Conservation (phyloP, 345 rosid species). For the Eucalyptus coolabah region DNA sequence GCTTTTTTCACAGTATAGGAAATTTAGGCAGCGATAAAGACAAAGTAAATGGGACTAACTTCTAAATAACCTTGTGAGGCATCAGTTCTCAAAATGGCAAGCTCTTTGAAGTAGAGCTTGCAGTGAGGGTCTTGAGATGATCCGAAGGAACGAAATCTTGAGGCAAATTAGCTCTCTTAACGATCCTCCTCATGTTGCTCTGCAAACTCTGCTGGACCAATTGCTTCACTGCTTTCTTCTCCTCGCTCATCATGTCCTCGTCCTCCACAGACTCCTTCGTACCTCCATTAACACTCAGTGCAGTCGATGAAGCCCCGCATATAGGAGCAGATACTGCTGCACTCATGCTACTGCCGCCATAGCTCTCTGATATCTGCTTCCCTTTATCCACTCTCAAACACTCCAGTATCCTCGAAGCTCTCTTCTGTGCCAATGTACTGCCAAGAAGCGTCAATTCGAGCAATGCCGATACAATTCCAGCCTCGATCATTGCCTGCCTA, state of each 20-base stretch:
- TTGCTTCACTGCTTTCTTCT: constrained; percentile 81
- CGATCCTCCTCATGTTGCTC: constrained; percentile 85
- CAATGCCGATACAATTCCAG: constrained; percentile 68
- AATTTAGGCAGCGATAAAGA: background rate
- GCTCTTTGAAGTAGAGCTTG: constrained; percentile 86
- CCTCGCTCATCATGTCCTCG: constrained; percentile 77
- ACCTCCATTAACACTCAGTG: constrained; percentile 10
- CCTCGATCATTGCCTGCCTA: constrained; percentile 88
- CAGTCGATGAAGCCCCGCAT: constrained; percentile 50
- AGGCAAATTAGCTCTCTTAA: constrained; percentile 81
- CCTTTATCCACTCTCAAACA: constrained; percentile 78
- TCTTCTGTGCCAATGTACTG: constrained; percentile 83
- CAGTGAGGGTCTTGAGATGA: constrained; percentile 71
- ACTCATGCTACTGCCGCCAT: constrained; percentile 37
- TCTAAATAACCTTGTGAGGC: background rate
- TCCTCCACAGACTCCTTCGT: constrained; percentile 38
- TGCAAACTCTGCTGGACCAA: constrained; percentile 91
- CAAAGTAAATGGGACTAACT: constrained; percentile 12
- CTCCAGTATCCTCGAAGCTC: constrained; percentile 91
- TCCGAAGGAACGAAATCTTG: constrained; percentile 82
- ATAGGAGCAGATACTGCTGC: constrained; percentile 82
- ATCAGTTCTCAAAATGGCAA: constrained; percentile 48
- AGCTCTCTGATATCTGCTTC: constrained; percentile 63
- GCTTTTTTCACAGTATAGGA: background rate
- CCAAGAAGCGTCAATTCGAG: constrained; percentile 89